A percentile compares a stretch with the other conserved stretches of the same genome.
Conservation (phyloP, 208 protist genomes). For the Leishmania mexicana region DNA sequence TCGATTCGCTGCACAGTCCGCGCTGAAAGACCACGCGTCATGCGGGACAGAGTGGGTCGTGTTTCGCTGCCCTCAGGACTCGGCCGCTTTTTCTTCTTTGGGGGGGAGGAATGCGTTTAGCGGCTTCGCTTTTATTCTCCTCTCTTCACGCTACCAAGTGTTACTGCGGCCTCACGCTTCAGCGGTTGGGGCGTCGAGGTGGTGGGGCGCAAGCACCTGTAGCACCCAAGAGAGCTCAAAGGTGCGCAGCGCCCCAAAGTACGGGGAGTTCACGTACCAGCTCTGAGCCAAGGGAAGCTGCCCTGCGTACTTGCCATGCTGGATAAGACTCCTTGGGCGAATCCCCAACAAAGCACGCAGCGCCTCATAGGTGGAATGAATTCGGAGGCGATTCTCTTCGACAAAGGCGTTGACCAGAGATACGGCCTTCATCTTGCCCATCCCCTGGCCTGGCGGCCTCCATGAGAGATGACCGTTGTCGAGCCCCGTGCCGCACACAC, state of each 20-base stretch:
- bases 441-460: slow-evolving; percentile 44
- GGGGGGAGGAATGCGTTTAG: neutral
- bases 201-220: slow-evolving; percentile 50
- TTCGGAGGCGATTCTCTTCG: slow-evolving; percentile 69
- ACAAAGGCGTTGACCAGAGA: slow-evolving; percentile 85
- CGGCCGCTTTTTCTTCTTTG: neutral
- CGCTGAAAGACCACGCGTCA: neutral
- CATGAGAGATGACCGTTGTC: slow-evolving; percentile 16
- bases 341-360: slow-evolving; percentile 70
- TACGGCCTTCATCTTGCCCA: slow-evolving; percentile 67
- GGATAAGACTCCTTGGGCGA: slow-evolving; percentile 70
- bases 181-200: slow-evolving; percentile 22
- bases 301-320: slow-evolving; percentile 75
- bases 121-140: neutral
- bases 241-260: slow-evolving; percentile 84
- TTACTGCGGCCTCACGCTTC: neutral
- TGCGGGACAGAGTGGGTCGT: neutral
- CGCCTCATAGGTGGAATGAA: slow-evolving; percentile 72
- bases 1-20: neutral
- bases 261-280: slow-evolving; percentile 84
- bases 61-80: neutral
- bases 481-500: too few species aligned
- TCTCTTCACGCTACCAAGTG: neutral
- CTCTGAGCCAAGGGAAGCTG: slow-evolving; percentile 73
- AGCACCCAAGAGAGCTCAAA: slow-evolving; percentile 86